Evolutionary conservation across 306 rosid genomes (phyloP), one percentile per base, ranked within the genome.

Genomic region (Alnus glutinosa): DNA sequence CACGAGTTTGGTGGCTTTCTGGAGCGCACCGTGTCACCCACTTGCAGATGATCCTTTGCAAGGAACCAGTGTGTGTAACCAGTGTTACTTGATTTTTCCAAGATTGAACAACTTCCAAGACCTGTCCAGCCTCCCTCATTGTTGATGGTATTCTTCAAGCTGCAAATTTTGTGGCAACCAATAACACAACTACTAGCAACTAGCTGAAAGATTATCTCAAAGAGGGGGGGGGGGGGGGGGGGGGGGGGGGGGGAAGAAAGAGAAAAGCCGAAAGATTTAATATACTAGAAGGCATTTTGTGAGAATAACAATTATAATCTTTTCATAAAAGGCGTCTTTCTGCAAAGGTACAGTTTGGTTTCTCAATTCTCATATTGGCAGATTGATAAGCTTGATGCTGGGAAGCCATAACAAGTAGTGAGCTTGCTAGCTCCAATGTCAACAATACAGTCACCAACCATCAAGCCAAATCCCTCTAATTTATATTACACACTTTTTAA

Each of bases 1-100:
- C 89, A 85, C 7, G 90, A 85, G 80, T 91, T 91, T 78, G 86
- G 75, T 71, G 87, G 84, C 86, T 92, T 94, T 82, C 98, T 89
- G 16, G 97, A 92, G 61, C 95, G 91, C 75, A 94, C 98, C 55
- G 7, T 55, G 88, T 94, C 98, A 18, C 90, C 93, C 61, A 92
- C 98, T 86, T 85, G 93, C 54, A 92, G 93, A 67, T 70, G 89
- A 78, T 94, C 98, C 88, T 94, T 94, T 30, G 88, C 84, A 85
- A 91, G 92, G 82, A 88, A 82, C 98, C 98, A 94, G 75, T 87
- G 83, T 0, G 91, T 89, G 89, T 78, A 85, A 58, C 81, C 85
- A 44, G 87, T 84, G 83, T 86, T 84, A 55, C 82, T 84, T 8
- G 95, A 85, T 86, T 84, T 88, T 69, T 88, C 78, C 58, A 55